A percentile compares a stretch with the other conserved stretches of the same genome.
Conservation (phyloP, 228 moss, liverwort and hornwort genomes). For the Sphagnum fallax region DNA sequence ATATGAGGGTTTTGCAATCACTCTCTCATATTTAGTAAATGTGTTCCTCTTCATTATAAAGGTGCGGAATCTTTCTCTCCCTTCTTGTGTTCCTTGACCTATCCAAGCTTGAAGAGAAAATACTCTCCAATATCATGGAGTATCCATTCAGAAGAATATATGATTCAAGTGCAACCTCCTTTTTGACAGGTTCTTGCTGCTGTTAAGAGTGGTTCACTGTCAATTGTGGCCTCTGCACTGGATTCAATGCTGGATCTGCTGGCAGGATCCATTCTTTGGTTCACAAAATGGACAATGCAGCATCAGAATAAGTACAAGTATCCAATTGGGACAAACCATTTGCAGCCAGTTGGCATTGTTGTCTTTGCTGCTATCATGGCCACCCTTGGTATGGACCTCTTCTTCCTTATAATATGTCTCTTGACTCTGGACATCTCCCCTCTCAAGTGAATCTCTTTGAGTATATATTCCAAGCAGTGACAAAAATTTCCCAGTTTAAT, state of each 20-base stretch:
- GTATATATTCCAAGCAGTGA: too few species aligned
- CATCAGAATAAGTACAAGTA: slow-evolving; percentile 54
- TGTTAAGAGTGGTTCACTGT: slow-evolving; percentile 45
- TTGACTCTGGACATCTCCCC: too few species aligned
- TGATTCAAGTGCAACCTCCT: too few species aligned
- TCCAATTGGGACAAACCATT: slow-evolving; percentile 61
- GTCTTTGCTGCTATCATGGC: slow-evolving; percentile 82
- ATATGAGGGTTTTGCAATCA: slow-evolving; percentile 28
- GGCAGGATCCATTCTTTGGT: slow-evolving; percentile 68
- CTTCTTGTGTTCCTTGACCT: neutral
- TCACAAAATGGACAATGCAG: slow-evolving; percentile 58
- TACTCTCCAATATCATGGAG: too few species aligned
- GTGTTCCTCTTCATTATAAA: slow-evolving; percentile 30
- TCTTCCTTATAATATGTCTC: neutral
- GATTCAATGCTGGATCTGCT: slow-evolving; percentile 70
- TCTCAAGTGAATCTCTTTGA: too few species aligned
- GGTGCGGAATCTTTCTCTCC: slow-evolving; percentile 5
- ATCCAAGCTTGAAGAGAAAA: too few species aligned
- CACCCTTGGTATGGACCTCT: slow-evolving; percentile 33
- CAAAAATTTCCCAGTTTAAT: too few species aligned
- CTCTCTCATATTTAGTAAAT: slow-evolving; percentile 22
- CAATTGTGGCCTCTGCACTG: slow-evolving; percentile 67
- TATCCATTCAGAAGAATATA: too few species aligned
- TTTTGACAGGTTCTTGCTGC: slow-evolving; percentile 38
- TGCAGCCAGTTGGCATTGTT: slow-evolving; percentile 74